Evolutionary conservation across 2,329 filamentous ascomycete species (phyloP).

Genomic region (Lachnellula occidentalis): DNA sequence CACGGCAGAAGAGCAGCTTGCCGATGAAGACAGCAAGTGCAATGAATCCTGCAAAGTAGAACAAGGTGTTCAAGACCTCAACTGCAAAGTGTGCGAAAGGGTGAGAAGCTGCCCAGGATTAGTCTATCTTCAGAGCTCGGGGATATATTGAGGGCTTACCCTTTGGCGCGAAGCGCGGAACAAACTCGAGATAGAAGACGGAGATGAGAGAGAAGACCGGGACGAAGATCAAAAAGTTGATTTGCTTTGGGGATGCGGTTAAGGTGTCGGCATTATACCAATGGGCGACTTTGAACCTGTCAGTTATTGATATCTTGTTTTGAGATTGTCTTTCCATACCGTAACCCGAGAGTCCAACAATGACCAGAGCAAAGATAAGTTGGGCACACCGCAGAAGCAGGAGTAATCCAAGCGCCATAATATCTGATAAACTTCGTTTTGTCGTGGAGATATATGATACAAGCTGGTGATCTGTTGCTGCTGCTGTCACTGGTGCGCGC

Average conservation of each 20-base stretch:
- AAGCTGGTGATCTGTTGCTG: conserved; percentile 2
- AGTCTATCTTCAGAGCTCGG: not conserved
- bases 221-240: conserved; percentile 54
- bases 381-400: conserved; percentile 43
- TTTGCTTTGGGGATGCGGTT: conserved; percentile 47
- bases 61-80: conserved; percentile 47
- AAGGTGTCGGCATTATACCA: conserved; percentile 54
- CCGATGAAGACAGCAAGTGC: conserved; percentile 52
- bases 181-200: conserved; percentile 47
- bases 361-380: conserved; percentile 38
- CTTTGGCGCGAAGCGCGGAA: conserved; percentile 36
- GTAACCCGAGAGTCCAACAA: conserved; percentile 45
- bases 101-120: conserved; percentile 36
- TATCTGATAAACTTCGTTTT: not conserved
- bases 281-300: conserved; percentile 46
- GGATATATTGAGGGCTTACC: conserved; percentile 13
- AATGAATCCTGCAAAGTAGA: conserved; percentile 57
- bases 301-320: conserved; percentile 11
- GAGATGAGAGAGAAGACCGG: conserved; percentile 51
- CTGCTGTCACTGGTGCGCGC: conserved; percentile 21
- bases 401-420: conserved; percentile 38
- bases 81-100: conserved; percentile 44
- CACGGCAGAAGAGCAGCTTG: conserved; percentile 50
- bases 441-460: conserved; percentile 1
- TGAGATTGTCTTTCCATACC: conserved; percentile 33